phyloP scores from a whole-genome alignment of 1,284 basidiomycete species.

The Somion occarium region DNA sequence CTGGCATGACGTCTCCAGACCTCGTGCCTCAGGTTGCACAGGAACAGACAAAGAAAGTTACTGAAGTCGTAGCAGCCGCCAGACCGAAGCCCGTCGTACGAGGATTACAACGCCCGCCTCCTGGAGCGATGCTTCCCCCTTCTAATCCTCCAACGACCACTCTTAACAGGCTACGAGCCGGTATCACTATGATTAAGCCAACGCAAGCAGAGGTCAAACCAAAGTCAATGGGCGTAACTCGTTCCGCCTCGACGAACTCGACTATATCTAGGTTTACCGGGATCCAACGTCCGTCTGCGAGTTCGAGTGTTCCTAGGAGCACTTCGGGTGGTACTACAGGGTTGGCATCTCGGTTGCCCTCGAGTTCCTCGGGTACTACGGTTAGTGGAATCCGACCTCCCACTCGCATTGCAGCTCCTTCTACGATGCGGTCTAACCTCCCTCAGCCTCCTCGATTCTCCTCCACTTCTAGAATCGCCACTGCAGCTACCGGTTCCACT shows the following conservation, averaged over 20 bases:
- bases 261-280: not conserved
- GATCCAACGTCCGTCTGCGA: not conserved
- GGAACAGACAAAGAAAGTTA: not conserved
- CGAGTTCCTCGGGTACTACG: not conserved
- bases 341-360: not conserved
- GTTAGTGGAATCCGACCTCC: not conserved
- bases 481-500: too few relatives aligned
- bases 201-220: not conserved
- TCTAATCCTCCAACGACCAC: not conserved
- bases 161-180: not conserved
- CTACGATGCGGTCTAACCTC: too few relatives aligned
- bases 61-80: not conserved
- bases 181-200: not conserved
- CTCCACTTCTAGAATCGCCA: too few relatives aligned
- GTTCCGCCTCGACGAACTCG: not conserved
- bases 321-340: not conserved
- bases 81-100: slow-evolving; percentile 10
- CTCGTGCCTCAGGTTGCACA: not conserved
- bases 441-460: too few relatives aligned
- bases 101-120: slow-evolving; percentile 21
- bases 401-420: not conserved
- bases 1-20: not conserved
- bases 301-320: not conserved
- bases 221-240: not conserved
- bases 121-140: slow-evolving; percentile 4